Conservation (phyloP, 495 filamentous ascomycete species). For the Durotheca rogersii region DNA sequence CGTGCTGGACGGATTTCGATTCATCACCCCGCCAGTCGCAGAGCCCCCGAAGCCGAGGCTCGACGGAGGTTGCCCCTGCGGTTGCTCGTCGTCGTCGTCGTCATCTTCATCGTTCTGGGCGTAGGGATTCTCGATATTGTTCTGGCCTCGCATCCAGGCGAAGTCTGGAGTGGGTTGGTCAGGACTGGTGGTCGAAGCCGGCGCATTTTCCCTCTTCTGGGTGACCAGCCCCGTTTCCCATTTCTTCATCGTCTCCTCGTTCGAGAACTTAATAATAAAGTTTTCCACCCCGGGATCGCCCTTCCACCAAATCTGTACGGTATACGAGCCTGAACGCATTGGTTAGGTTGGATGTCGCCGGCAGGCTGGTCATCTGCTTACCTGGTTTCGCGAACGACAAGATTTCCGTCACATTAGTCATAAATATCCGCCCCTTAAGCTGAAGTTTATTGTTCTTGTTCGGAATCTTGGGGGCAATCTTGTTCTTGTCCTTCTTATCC, state of each 20-base stretch:
- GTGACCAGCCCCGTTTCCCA: slow-evolving; percentile 70
- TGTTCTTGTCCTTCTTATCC: slow-evolving; percentile 61
- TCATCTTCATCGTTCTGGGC: slow-evolving; percentile 76
- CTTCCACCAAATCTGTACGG: slow-evolving; percentile 98
- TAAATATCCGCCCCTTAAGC: slow-evolving; percentile 96
- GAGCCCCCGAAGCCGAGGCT: slow-evolving; percentile 43
- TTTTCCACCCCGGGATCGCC: slow-evolving; percentile 95
- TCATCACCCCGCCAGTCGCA: slow-evolving; percentile 45
- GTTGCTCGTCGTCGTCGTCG: slow-evolving; percentile 59
- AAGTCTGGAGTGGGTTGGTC: slow-evolving; percentile 60
- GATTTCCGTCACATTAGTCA: slow-evolving; percentile 97
- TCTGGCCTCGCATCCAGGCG: slow-evolving; percentile 69
- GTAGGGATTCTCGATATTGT: slow-evolving; percentile 73
- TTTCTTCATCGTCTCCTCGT: slow-evolving; percentile 87
- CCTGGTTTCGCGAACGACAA: slow-evolving; percentile 79
- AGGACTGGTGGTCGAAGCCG: slow-evolving; percentile 31
- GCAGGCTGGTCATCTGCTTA: slow-evolving; percentile 42
- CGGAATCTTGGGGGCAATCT: slow-evolving; percentile 60
- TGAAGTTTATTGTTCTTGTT: slow-evolving; percentile 78
- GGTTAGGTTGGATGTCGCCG: slow-evolving; percentile 16
- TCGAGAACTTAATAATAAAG: slow-evolving; percentile 88
- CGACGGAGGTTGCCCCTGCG: slow-evolving; percentile 1
- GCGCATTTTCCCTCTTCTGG: slow-evolving; percentile 57
- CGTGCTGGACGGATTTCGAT: slow-evolving; percentile 75
- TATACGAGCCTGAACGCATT: slow-evolving; percentile 71